Base-by-base conservation (phyloP, 129 eudicot genomes). In the Oenanthe sinensis region DNA sequence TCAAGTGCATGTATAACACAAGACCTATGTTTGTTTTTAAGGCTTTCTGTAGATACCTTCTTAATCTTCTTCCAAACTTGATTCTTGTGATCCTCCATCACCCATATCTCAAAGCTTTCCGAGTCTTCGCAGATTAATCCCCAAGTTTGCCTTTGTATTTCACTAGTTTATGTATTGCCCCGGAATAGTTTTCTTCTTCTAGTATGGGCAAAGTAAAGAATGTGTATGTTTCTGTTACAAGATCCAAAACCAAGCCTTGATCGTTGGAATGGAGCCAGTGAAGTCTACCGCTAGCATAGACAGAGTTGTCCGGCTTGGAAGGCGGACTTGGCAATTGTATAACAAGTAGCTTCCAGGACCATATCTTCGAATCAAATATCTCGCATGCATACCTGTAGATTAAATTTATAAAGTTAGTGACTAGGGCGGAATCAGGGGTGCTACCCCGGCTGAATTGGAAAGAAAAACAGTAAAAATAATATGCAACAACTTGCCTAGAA, bases 301-400 rank as follows among this genome's bases (percentile, higher is more conserved):
- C 19, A 15, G 37, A 8, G 11, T 39, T 10, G 46, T 28, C 14
- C 15, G 14, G 1, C 19, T 28, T 15, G 14, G 6, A 36, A 33
- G 36, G 33, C 0, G 4, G 6, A 13, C 4, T 4, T 8, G 67
- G 44, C 26, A 49, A 49, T 17, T 7, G 1, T 4, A 75, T 49
- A 0, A 48, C 43, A 3, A 47, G 7, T 4, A 3, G 67, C 22
- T 75, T 75, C 79, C 79, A 75, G 19, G 67, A 6, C 68, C 79
- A 75, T 2, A 22, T 75, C 22, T 75, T 36, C 6, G 79, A 75
- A 75, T 75, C 30, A 50, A 75, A 75, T 17, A 50, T 52, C 46
- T 75, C 47, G 3, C 15, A 48, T 14, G 5, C 17, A 14, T 48
- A 48, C 1, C 16, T 28, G 54, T 28, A 49, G 14, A 39, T 52